Evolutionary conservation across 2,329 filamentous ascomycete genomes (phyloP), one percentile per base, ranked within the genome.

Genomic region (Falciphora oryzae): DNA sequence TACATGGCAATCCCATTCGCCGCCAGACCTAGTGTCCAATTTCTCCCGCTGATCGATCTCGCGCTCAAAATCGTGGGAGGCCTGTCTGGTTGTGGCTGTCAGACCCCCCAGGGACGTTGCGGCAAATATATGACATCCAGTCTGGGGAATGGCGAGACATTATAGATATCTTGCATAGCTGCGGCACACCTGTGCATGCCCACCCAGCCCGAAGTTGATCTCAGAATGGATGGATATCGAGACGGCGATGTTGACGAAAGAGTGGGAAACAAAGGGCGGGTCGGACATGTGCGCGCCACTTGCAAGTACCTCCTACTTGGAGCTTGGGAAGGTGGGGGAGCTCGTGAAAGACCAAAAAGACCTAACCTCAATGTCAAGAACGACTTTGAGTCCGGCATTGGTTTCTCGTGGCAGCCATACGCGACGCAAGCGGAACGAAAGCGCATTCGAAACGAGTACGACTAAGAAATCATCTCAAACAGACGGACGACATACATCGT

Each of bases 41-140:
- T 16, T 14, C 18, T n/a, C 82, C 83, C 84, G 11, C 79, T 78
- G 3, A 50, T n/a, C 16, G 18, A n/a, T 50, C 18, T 50, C 22
- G 44, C 5, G 11, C 11, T 32, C 32, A 11, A 5, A 11, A 32
- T 32, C 32, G 32, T 32, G 11, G 32, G 32, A 32, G 32, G 32
- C 32, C 5, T 32, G 32, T 32, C 32, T 32, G 32, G 32, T 32
- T 5, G 11, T 32, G 32, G n/a, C n/a, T n/a, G n/a, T n/a, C n/a
- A n/a, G n/a, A n/a, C n/a, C n/a, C n/a, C n/a, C n/a, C n/a, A n/a
- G n/a, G n/a, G n/a, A n/a, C 13, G 3, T 38, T 5, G 13, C 3
- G 2, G 14, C 11, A n/a, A n/a, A n/a, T 16, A 4, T 38, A 4
- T 38, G 13, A 16, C 1, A 16, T 38, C 35, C 16, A n/a, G 32